Evolutionary conservation across 805 yeast genomes (phyloP), one percentile per base, ranked within the genome.

Genomic region (Pichia thaimueangensis): DNA sequence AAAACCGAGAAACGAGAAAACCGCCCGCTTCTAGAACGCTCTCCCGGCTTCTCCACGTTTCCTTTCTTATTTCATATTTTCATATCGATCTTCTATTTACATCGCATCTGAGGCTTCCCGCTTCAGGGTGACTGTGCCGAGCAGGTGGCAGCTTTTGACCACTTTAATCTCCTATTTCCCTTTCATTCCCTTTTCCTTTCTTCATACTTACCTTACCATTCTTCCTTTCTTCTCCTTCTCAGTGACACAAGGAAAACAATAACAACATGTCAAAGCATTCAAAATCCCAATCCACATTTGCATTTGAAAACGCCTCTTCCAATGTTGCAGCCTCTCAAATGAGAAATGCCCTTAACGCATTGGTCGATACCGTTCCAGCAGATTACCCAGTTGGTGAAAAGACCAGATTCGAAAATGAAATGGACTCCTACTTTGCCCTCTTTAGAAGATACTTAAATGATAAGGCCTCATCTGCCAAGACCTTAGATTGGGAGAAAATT

Each of bases 281-380:
- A 53, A 82, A 82, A 64, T 73, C 84, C 32, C 88, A 82, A 63
- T 76, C 84, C 40, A 76, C 87, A 33, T 82, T 80, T 76, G 95
- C 95, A 19, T 91, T 93, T 58, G 98, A 91, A 66, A 86, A 86
- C 69, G 86, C 94, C 50, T 86, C 96, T 37, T 86, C 96, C 43
- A 86, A 86, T 49, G 93, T 88, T 48, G 96, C 97, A 23, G 97
- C 97, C 6, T 83, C 95, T 50, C 97, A 87, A 67, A 93, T 91
- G 97, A 82, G 97, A 62, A 91, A 93, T 63, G 91, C 95, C 2
- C 76, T 93, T 66, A 91, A 91, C 75, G 78, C 76, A 64, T 71
- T 91, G 61, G 82, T 89, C 38, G 97, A 91, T 64, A 73, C 88
- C n/a, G 84, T 86, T 42, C 63, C 67, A 17, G 27, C 39, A 2